Percentiles rank a stretch among this genome's conserved stretches.
These are phyloP conservation scores for Vitis cinerea DNA, from an alignment of 164 flowering plant species.

Conservation along the genomic window DNA sequence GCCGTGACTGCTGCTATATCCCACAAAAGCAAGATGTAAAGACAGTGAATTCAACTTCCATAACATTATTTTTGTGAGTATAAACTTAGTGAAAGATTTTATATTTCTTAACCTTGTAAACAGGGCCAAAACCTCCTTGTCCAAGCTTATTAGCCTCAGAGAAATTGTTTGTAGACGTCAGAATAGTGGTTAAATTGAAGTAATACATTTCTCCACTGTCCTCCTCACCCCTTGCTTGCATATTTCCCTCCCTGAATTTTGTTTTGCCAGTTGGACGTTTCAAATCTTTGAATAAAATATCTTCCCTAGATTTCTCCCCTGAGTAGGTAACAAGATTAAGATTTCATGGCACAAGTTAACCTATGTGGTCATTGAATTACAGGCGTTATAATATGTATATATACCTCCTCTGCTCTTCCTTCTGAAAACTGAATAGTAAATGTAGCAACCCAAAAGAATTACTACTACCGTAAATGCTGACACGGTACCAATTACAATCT, in stretches of 20 bases:
- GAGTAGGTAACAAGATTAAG: neutral
- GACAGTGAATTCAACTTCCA: too few species aligned
- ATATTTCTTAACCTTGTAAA: slow-evolving; percentile 37
- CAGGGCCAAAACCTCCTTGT: slow-evolving; percentile 40
- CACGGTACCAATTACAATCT: too few species aligned
- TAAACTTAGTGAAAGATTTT: too few species aligned
- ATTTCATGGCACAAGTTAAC: neutral
- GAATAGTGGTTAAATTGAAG: slow-evolving; percentile 16
- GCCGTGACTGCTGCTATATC: too few species aligned
- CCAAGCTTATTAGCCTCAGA: slow-evolving; percentile 31
- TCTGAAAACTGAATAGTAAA: neutral
- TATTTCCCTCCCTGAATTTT: slow-evolving; percentile 1
- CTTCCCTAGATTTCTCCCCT: slow-evolving; percentile 6
- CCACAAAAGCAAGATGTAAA: too few species aligned
- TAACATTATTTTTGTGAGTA: too few species aligned
- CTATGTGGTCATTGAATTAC: neutral
- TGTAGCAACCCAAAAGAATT: slow-evolving; percentile 8
- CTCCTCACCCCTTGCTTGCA: neutral
- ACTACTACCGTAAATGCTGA: neutral
- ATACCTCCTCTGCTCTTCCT: slow-evolving; percentile 9
- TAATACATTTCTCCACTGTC: slow-evolving; percentile 12
- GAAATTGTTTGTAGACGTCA: slow-evolving; percentile 29
- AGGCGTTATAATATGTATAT: neutral
- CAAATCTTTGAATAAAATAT: neutral
- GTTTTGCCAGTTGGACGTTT: neutral